Base-by-base conservation (phyloP, 768 basidiomycete species). In the Serpula lacrymans region DNA sequence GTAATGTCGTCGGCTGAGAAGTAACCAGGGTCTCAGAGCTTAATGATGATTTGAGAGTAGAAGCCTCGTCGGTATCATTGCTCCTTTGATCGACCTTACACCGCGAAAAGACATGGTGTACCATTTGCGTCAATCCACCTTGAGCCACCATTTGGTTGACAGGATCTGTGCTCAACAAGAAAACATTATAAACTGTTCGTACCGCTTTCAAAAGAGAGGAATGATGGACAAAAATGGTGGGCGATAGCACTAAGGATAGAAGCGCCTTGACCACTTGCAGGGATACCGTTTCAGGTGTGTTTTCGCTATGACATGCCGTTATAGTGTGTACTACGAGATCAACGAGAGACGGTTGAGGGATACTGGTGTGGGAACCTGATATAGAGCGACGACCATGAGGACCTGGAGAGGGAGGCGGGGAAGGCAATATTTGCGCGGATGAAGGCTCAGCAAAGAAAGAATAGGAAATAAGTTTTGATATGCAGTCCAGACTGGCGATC, bases 81-180 rank as follows among this genome's bases (percentile, higher is more conserved):
- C 36, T 26, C 20, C 39, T 20, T 20, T 46, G 45, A 35, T 57
- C 62, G 21, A 71, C 53, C 57, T 72, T 73, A 54, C 89, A 90
- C 16, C 96, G 78, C 11, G 85, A 76, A 59, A 99, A 98, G 42
- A 98, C 82, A 54, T 97, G 94, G 53, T 96, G 88, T 3, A 98
- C 93, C 84, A 99, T 98, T 62, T 99, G 96, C 0, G 92, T 93
- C 13, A 99, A 76, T 13, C 94, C 92, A 14, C 95, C 96, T 63
- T 99, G 96, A 13, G 96, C 96, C 26, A 99, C 95, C 71, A 89
- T 94, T 65, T 98, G 96, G 51, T 95, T 98, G 36, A 93, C 87
- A 4, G 85, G 77, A 54, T 95, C 91, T 16, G 77, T 74, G 52
- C 90, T 93, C 44, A 98, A 73, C 20, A 99, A 72, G 60, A 98